Percentiles rank a stretch among this genome's conserved stretches.
These are phyloP conservation scores for Nigrospora sphaerica DNA, from an alignment of 2,329 filamentous ascomycete genomes.

Conservation along the genomic window DNA sequence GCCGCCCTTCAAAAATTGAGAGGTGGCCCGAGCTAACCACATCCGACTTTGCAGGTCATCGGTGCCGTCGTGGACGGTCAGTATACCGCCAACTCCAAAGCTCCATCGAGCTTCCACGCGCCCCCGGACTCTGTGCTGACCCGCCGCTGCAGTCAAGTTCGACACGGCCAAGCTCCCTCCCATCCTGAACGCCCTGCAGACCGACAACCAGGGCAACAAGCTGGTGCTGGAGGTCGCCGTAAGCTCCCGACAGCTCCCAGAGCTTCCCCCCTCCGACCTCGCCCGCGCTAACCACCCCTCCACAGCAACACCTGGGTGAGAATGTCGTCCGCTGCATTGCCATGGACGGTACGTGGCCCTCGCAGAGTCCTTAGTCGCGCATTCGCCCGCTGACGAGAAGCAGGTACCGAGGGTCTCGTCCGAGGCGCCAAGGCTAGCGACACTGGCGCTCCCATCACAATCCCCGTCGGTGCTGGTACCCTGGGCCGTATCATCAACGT, in stretches of 20 bases:
- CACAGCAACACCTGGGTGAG: conserved; percentile 97
- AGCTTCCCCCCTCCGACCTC: conserved; percentile 4
- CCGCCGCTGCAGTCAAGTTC: conserved; percentile 74
- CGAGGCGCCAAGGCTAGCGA: conserved; percentile 81
- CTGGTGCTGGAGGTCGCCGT: conserved; percentile 94
- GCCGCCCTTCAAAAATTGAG: background rate
- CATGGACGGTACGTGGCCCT: conserved; percentile 80
- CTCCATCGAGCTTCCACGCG: conserved; percentile 1
- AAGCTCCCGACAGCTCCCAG: conserved; percentile 30
- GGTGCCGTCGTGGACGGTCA: conserved; percentile 98
- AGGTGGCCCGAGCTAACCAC: conserved; percentile 19
- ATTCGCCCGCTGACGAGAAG: conserved; percentile 1
- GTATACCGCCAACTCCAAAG: conserved; percentile 28
- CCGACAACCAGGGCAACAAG: conserved; percentile 86
- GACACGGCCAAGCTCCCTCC: conserved; percentile 85
- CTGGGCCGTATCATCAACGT: conserved; percentile 99
- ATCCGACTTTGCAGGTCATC: conserved; percentile 77
- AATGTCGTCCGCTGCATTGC: conserved; percentile 99
- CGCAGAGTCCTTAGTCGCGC: background rate
- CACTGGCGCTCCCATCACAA: conserved; percentile 91
- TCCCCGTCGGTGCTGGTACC: conserved; percentile 87
- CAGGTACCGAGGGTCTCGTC: conserved; percentile 98
- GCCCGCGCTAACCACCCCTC: conserved; percentile 1
- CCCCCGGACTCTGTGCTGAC: background rate
- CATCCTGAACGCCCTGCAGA: conserved; percentile 96